Evolutionary conservation across 169 alveolate species (phyloP), one percentile per base, ranked within the genome.

Genomic region (Plasmodium coatneyi): DNA sequence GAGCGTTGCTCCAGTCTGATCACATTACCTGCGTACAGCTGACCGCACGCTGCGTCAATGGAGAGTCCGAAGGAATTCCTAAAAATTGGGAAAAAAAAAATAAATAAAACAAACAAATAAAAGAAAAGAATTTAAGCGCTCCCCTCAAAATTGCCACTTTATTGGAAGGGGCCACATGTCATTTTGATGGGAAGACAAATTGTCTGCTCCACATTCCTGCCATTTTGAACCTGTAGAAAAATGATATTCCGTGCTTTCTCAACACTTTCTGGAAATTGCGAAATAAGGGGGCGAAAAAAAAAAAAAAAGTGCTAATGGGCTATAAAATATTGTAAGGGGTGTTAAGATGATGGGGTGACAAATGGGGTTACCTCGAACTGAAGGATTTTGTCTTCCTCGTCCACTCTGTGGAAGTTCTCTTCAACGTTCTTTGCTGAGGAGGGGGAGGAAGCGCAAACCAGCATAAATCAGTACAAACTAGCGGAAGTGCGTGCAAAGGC

Each of bases 21-120:
- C 76, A 52, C 49, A 25, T 36, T 70, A 96, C 97, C 97, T 80
- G 97, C 97, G 60, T 83, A 95, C 52, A 97, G 95, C 60, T 97
- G 98, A 43, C 98, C 98, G 56, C 98, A 97, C 14, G 98, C 98
- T 1, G 98, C 98, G 70, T 97, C 98, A 43, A 97, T 97, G 28
- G 95, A 74, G 83, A 95, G 93, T 12, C 98, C 98, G 70, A 96
- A 97, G 84, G 96, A 96, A 82, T 97, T 95, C 74, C 98, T 96
- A 74, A 25, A 70, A 30, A 7, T 14, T 32, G 34, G 34, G 43
- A 82, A 34, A 25, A 70, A 22, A 22, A 41, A 34, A 34, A 56
- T 28, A 84, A 30, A 82, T 5, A 60, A 32, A 56, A 25, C 3
- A n/a, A n/a, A 56, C 10, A 30, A 32, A 39, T 9, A 82, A 82